Evolutionary conservation across 768 basidiomycete species (phyloP).

Genomic region (Suillus weaverae): DNA sequence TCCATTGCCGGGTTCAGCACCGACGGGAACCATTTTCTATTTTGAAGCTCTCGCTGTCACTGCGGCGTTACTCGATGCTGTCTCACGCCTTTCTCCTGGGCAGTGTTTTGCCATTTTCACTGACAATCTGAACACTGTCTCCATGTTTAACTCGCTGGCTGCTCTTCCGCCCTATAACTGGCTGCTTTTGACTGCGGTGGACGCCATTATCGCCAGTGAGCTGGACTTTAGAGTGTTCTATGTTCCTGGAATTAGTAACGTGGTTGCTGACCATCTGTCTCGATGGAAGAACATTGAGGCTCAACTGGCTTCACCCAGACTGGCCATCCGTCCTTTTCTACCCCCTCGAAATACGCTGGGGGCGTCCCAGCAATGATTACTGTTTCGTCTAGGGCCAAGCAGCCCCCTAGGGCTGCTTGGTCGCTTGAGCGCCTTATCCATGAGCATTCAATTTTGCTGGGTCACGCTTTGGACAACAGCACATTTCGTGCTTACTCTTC

Average conservation of each 20-base stretch:
- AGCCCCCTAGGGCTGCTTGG: slow-evolving; percentile 12
- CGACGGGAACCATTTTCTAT: slow-evolving; percentile 23
- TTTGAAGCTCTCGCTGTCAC: slow-evolving; percentile 28
- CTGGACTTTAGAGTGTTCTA: slow-evolving; percentile 26
- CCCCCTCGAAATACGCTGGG: slow-evolving; percentile 33
- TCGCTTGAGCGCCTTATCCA: slow-evolving; percentile 7
- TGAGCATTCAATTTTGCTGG: slow-evolving; percentile 27
- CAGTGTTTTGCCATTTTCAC: slow-evolving; percentile 21
- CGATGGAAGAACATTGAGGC: slow-evolving; percentile 18
- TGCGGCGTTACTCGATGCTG: slow-evolving; percentile 16
- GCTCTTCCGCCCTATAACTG: slow-evolving; percentile 16
- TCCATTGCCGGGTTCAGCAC: not conserved
- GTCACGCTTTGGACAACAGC: slow-evolving; percentile 27
- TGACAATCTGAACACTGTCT: slow-evolving; percentile 36
- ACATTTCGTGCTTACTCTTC: slow-evolving; percentile 31
- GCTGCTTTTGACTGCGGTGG: slow-evolving; percentile 16
- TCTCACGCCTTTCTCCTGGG: not conserved
- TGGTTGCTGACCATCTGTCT: slow-evolving; percentile 28
- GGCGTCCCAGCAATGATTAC: slow-evolving; percentile 16
- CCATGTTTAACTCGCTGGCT: slow-evolving; percentile 31
- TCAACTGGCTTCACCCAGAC: not conserved
- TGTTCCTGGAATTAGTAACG: slow-evolving; percentile 26
- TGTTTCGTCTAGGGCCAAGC: not conserved
- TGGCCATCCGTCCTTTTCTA: slow-evolving; percentile 13
- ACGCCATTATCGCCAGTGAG: slow-evolving; percentile 5